Evolutionary conservation across 2,329 filamentous ascomycete species (phyloP), one percentile per base, ranked within the genome.

Genomic region (Calonectria pseudoreteaudii): DNA sequence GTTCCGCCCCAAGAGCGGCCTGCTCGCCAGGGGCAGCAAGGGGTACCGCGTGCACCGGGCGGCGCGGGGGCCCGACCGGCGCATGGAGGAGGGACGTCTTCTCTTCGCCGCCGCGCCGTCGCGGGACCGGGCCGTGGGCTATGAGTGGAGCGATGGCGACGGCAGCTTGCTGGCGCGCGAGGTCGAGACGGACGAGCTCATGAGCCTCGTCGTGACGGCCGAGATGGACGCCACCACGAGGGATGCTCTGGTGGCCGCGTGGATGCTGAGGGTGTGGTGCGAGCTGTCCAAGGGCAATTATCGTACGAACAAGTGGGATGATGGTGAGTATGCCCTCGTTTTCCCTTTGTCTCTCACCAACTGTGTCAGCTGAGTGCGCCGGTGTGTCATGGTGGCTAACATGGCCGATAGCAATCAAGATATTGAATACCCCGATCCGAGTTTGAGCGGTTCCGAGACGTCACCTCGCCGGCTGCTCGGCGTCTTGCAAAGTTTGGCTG

Each of bases 231-330:
- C 68, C 7, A 75, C 75, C 11, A 66, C 75, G 72, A 77, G 84
- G 5, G 84, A 86, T 66, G 84, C 82, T 6, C 80, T 86, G 26
- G 83, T 83, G 11, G 77, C 80, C 5, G 82, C 83, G 11, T 85
- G 84, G 84, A 79, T 85, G 66, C 58, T 83, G 62, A 80, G 83
- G 62, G 67, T 83, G 30, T 86, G 84, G 84, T 80, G 79, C 62
- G 80, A 81, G n/a, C 47, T 82, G 38, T 79, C 82, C 4, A 77
- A 75, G 26, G 77, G 72, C 10, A 76, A 93, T 34, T 72, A 66
- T 26, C 52, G 72, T 44, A 66, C 67, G 6, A 75, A 73, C 16
- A 72, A 49, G 65, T 70, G 69, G 76, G 53, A 77, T 67, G 69
- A 77, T 18, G 72, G 76, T 80, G 60, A 71, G 76, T 68, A 49